A percentile compares a stretch with the other conserved stretches of the same genome.
Conservation (phyloP, 257 asterid genomes). For the Cynanchum wilfordii region DNA sequence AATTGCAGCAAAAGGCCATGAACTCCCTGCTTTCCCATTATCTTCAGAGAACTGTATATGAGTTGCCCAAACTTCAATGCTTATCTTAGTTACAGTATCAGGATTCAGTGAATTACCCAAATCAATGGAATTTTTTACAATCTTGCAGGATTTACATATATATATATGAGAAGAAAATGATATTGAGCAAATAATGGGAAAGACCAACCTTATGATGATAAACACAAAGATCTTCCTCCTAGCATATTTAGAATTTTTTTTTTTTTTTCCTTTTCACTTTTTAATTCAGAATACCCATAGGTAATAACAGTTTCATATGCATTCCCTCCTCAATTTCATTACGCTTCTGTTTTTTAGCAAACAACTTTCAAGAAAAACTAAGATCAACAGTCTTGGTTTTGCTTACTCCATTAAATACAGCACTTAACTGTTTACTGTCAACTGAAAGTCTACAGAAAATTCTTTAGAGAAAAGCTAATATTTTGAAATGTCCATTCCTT, state of each 20-base stretch:
- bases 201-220: neutral
- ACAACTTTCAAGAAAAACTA: neutral
- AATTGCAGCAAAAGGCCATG: neutral
- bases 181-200: neutral
- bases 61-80: neutral
- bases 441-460: neutral
- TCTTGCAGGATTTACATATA: neutral
- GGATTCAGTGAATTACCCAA: neutral
- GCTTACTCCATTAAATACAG: neutral
- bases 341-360: neutral
- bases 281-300: neutral
- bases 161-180: neutral
- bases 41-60: neutral
- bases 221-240: neutral
- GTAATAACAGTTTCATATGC: neutral
- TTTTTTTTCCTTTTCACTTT: neutral
- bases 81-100: neutral
- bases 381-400: neutral
- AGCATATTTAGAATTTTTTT: too few species aligned
- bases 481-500: neutral
- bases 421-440: neutral
- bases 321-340: neutral
- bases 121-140: neutral
- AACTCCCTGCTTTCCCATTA: neutral
- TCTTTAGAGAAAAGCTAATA: neutral